Percentiles rank a stretch among this genome's conserved stretches.
phyloP scores from a whole-genome alignment of 1,284 basidiomycete genomes.

The Ceratobasidium sp. region DNA sequence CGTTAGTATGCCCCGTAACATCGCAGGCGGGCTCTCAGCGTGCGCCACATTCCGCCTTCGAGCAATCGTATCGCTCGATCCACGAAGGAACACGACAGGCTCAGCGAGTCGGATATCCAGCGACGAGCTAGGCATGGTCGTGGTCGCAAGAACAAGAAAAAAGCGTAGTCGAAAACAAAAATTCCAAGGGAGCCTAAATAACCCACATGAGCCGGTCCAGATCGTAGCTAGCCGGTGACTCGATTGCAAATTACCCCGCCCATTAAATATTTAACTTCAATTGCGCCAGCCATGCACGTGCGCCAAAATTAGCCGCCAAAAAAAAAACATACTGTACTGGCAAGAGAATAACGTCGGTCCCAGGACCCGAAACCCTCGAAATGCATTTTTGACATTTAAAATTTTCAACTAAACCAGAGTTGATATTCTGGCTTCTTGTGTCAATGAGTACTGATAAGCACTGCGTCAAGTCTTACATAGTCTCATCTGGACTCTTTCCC shows the following conservation, averaged over 20 bases:
- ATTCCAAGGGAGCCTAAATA: no score
- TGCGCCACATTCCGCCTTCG: constrained; percentile 59
- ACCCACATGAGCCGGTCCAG: not conserved
- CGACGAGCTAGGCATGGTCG: constrained; percentile 30
- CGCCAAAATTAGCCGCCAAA: no score
- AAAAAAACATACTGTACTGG: no score
- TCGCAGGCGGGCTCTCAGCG: constrained; percentile 69
- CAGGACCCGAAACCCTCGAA: no score
- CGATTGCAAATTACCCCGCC: not conserved
- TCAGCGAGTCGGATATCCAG: constrained; percentile 77
- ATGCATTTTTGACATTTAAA: no score
- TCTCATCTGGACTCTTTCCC: constrained; percentile 12
- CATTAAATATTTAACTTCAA: not conserved
- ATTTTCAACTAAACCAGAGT: no score
- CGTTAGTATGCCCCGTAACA: constrained; percentile 88
- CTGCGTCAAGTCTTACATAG: no score
- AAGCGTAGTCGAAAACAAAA: not conserved
- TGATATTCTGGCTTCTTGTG: no score
- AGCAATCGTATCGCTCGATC: constrained; percentile 59
- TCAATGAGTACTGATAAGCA: no score
- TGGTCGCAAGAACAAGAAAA: constrained; percentile 1
- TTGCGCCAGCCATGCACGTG: not conserved
- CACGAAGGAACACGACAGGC: constrained; percentile 81
- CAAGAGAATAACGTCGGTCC: no score
- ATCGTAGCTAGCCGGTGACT: not conserved